phyloP scores from a whole-genome alignment of 352 stramenopile genomes.

The Globisporangium megalacanthum region DNA sequence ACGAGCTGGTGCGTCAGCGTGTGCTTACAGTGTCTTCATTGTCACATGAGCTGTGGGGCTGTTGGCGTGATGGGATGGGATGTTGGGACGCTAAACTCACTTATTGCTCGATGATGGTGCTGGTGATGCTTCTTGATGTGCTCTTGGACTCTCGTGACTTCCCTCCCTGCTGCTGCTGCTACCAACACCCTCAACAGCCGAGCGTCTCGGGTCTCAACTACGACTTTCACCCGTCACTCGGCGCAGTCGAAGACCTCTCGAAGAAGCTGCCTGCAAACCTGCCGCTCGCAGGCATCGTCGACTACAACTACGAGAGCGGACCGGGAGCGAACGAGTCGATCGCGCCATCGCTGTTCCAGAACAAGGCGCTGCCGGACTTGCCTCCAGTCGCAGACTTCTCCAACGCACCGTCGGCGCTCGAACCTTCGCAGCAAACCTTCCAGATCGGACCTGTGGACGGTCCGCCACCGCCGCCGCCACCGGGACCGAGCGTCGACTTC shows the following conservation, averaged over 20 bases:
- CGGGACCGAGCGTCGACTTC: conserved; percentile 54
- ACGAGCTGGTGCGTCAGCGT: conserved; percentile 51
- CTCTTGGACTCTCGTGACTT: background rate
- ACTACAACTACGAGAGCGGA: conserved; percentile 75
- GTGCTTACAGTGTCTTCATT: background rate
- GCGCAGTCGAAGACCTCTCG: conserved; percentile 61
- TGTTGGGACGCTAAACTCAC: no score
- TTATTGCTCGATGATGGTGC: background rate
- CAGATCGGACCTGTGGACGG: conserved; percentile 65
- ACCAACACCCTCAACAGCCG: conserved; percentile 20
- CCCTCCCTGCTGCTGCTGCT: no score
- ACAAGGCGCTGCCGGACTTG: conserved; percentile 70
- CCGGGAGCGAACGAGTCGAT: conserved; percentile 49
- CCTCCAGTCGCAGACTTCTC: conserved; percentile 58
- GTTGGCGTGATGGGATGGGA: no score
- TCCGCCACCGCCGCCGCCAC: conserved; percentile 54
- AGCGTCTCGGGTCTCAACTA: conserved; percentile 69
- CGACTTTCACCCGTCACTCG: conserved; percentile 69
- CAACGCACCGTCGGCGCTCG: conserved; percentile 52
- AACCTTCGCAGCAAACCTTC: conserved; percentile 49
- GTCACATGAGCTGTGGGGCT: no score
- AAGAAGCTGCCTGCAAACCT: conserved; percentile 74
- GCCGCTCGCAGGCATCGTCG: conserved; percentile 71
- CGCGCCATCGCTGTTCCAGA: conserved; percentile 78
- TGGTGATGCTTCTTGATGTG: background rate